Conservation (phyloP, 1,139 yeast genomes). For the Geotrichum reessii region DNA sequence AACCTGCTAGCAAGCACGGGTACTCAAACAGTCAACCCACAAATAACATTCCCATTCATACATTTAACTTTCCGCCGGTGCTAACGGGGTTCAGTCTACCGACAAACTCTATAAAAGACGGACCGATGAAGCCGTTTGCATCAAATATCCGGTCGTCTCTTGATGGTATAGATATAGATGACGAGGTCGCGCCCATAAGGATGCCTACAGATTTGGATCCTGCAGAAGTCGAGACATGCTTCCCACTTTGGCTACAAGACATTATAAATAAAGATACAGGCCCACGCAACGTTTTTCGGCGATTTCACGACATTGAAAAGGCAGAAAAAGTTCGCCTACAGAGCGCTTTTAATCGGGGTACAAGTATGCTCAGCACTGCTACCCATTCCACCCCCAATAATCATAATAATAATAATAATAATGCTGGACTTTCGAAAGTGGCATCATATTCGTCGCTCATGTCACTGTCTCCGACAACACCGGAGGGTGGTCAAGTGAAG, state of each 20-base stretch:
- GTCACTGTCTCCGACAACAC: slow-evolving; percentile 15
- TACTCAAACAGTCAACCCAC: slow-evolving; percentile 16
- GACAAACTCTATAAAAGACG: slow-evolving; percentile 23
- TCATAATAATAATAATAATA: not conserved
- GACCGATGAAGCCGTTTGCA: slow-evolving; percentile 28
- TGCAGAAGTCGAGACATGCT: slow-evolving; percentile 18
- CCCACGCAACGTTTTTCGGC: slow-evolving; percentile 34
- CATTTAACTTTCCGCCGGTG: slow-evolving; percentile 25
- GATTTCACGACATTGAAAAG: slow-evolving; percentile 37
- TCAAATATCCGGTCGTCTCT: slow-evolving; percentile 25
- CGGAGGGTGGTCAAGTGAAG: slow-evolving; percentile 20
- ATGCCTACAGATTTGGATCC: slow-evolving; percentile 21
- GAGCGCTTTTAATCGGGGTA: slow-evolving; percentile 25
- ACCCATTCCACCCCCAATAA: not conserved
- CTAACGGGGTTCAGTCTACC: slow-evolving; percentile 31
- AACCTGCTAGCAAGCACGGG: slow-evolving; percentile 11
- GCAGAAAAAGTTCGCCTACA: slow-evolving; percentile 37
- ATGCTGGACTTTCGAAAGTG: not conserved
- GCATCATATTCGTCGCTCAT: not conserved
- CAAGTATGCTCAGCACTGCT: not conserved
- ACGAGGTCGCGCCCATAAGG: slow-evolving; percentile 23
- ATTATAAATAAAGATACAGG: slow-evolving; percentile 30
- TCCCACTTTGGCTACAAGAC: slow-evolving; percentile 38
- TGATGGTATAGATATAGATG: slow-evolving; percentile 21
- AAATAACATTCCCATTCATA: not conserved